Evolutionary conservation across 495 filamentous ascomycete genomes (phyloP).

Genomic region (Xylaria nigripes): DNA sequence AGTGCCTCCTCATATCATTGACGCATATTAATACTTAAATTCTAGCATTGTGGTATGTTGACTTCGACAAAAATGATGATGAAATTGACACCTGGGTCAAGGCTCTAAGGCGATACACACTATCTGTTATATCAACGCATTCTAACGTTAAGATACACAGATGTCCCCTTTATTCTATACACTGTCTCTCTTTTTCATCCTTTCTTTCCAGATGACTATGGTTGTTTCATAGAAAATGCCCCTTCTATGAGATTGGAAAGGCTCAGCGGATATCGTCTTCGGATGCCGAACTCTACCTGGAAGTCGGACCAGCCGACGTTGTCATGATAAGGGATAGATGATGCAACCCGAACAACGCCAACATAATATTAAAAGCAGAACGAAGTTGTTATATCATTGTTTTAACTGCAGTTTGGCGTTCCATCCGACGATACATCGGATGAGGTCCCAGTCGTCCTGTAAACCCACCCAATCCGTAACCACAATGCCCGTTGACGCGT

Average conservation of each 20-base stretch:
- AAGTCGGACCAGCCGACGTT: background rate
- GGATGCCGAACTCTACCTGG: background rate
- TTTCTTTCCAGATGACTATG: background rate
- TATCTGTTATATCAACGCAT: no score
- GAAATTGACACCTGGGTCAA: no score
- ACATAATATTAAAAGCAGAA: background rate
- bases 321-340: background rate
- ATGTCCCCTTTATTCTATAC: no score
- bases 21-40: no score
- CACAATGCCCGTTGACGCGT: constrained; percentile 83
- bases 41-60: no score
- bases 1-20: no score
- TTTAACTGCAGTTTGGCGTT: constrained; percentile 65
- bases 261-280: background rate
- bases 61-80: no score
- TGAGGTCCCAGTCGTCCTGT: constrained; percentile 88
- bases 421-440: constrained; percentile 83
- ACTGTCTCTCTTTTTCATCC: background rate
- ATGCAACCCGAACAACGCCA: background rate
- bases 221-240: no score
- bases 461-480: constrained; percentile 90
- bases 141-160: no score
- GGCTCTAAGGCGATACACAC: no score
- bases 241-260: no score
- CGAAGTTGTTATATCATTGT: background rate